phyloP scores from a whole-genome alignment of 106 monocot species.

The Dendrobium nobile region DNA sequence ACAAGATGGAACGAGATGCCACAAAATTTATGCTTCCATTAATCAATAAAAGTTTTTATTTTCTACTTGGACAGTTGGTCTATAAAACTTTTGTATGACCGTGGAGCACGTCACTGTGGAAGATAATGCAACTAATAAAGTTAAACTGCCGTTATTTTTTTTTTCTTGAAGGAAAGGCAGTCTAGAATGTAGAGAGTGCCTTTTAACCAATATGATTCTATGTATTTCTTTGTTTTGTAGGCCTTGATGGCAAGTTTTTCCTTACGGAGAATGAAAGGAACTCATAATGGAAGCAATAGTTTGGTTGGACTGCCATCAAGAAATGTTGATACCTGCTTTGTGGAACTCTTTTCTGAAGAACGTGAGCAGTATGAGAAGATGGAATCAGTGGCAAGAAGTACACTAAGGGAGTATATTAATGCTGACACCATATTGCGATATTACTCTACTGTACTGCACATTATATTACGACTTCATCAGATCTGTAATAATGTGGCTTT shows the following conservation, averaged over 20 bases:
- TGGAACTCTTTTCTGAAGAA: constrained; percentile 82
- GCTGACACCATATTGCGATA: constrained; percentile 54
- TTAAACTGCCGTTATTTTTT: background rate
- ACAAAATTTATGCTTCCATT: background rate
- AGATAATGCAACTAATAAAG: background rate
- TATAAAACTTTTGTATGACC: background rate
- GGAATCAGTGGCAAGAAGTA: constrained; percentile 65
- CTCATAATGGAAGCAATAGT: constrained; percentile 18
- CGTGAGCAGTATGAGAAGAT: constrained; percentile 72
- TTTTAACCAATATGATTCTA: background rate
- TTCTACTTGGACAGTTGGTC: background rate
- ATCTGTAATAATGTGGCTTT: constrained; percentile 77
- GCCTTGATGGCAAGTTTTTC: constrained; percentile 82
- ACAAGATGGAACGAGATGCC: background rate
- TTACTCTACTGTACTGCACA: constrained; percentile 80
- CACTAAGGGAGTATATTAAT: constrained; percentile 56
- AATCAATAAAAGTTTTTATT: background rate
- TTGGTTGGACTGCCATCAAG: constrained; percentile 69
- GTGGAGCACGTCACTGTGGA: background rate
- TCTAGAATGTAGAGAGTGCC: background rate
- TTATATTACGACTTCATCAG: constrained; percentile 87
- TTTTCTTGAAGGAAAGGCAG: background rate
- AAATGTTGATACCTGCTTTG: constrained; percentile 59
- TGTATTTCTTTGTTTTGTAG: constrained; percentile 23
- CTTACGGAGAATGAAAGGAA: constrained; percentile 72